Evolutionary conservation across 352 stramenopile species (phyloP), one percentile per base, ranked within the genome.

Genomic region (Globisporangium nodosum): DNA sequence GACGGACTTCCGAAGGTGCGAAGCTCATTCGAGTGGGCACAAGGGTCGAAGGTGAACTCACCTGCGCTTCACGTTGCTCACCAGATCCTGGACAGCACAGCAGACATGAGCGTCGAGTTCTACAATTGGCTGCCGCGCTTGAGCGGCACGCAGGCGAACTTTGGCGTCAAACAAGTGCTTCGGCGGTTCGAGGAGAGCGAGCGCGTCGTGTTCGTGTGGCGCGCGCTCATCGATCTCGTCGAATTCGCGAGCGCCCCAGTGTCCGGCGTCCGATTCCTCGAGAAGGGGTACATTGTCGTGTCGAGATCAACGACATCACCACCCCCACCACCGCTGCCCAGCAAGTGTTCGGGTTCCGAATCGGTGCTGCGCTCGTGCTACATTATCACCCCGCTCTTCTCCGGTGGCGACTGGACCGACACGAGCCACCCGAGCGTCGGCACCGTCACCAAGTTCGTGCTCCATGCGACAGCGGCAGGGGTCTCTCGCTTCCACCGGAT

Each of bases 281-380:
- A 78, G 54, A 71, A 68, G 8, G 68, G 70, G 9, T 79, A 78
- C 53, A 78, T 76, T 48, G 20, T 82, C 45, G 72, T 72, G 6
- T 72, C 73, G 20, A 52, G 7, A 35, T n/a, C 20, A 57, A 27
- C 24, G 24, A 1, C 24, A 27, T 27, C 24, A 27, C 24, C 24
- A 27, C 24, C 21, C 21, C 21, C 24, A 27, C 24, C 24, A 3
- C 24, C 24, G 24, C 24, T 27, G 24, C 24, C 24, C 24, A 27
- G 24, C 1, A 1, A 27, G 24, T 27, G 24, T 27, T 27, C 24
- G 24, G 24, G 24, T 27, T 27, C 24, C 61, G 68, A 11, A 27
- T 65, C 64, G n/a, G 58, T 76, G 18, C 62, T 76, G 49, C 69
- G 76, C 55, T 72, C 68, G 27, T 79, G 71, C 51, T 76, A 73